These are phyloP conservation scores for Fraxinus ornus DNA, from an alignment of 305 asterid genomes.

Conservation along the genomic window DNA sequence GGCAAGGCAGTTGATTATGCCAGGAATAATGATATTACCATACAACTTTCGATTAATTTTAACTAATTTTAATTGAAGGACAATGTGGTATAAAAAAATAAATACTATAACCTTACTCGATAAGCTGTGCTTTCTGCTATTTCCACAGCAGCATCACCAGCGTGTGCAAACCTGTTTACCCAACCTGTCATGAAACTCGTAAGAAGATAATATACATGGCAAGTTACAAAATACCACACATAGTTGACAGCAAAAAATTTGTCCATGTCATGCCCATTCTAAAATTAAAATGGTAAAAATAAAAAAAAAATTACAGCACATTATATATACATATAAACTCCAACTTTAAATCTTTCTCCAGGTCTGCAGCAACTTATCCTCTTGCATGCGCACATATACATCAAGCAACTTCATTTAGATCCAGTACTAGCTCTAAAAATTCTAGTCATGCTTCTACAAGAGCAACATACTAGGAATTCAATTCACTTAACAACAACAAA, in stretches of 20 bases:
- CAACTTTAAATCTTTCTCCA: background rate
- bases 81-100: background rate
- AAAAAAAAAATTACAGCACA: background rate
- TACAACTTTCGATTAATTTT: background rate
- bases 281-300: background rate
- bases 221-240: conserved; percentile 6
- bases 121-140: conserved; percentile 87
- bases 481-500: background rate
- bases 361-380: background rate
- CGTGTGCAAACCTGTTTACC: conserved; percentile 97
- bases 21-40: background rate
- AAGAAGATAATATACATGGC: conserved; percentile 5
- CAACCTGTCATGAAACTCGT: conserved; percentile 62
- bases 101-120: conserved; percentile 46
- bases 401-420: background rate
- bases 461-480: background rate
- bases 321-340: background rate
- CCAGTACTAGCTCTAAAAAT: background rate
- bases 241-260: background rate
- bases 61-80: background rate
- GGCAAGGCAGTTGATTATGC: background rate
- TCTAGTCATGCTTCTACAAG: background rate
- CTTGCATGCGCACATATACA: conserved; percentile 2
- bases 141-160: conserved; percentile 94
- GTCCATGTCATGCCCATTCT: background rate